Base-by-base conservation (phyloP, 805 yeast species). In the Metschnikowia drakensbergensis region DNA sequence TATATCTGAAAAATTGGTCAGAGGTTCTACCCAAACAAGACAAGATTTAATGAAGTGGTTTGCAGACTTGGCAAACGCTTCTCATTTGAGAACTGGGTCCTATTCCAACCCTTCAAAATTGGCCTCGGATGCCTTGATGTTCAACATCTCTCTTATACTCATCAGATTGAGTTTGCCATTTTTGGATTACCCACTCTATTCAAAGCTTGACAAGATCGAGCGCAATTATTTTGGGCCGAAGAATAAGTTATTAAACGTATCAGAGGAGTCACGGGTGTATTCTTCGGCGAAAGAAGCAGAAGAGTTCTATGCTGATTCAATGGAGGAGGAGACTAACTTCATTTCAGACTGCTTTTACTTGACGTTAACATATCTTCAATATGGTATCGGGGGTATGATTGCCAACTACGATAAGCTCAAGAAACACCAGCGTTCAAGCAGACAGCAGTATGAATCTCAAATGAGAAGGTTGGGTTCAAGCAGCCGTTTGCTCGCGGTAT, bases 301-400 rank as follows among this genome's bases (percentile, higher is more conserved):
- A 42, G 81, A 79, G 43, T 81, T 78, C 57, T 80, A 79, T 58
- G 66, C 74, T 5, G 58, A 66, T 2, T 63, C 68, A 33, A 68
- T 67, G 36, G 63, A 71, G 9, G 61, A 65, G n/a, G 66, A 52
- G 63, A 76, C 69, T 34, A 92, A 94, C 59, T 94, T 94, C 63
- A 88, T 94, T n/a, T 83, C 96, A 6, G 94, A 92, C 55, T 85
- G 96, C 59, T 94, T 90, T 65, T 94, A 77, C 60, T 64, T 94
- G 48, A 81, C 91, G 5, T 72, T 86, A 45, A 82, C 96, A 0
- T 90, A 85, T 63, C 66, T 88, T 42, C 91, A 92, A 56, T 94
- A 86, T 67, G 99, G 98, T 37, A 71, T 88, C 37, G 96, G 96
- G 25, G 98, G 97, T 43, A 68, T 86, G 0, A 67, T 78, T 49